phyloP scores from a whole-genome alignment of 331 rosid genomes.

The Acacia pycnantha region DNA sequence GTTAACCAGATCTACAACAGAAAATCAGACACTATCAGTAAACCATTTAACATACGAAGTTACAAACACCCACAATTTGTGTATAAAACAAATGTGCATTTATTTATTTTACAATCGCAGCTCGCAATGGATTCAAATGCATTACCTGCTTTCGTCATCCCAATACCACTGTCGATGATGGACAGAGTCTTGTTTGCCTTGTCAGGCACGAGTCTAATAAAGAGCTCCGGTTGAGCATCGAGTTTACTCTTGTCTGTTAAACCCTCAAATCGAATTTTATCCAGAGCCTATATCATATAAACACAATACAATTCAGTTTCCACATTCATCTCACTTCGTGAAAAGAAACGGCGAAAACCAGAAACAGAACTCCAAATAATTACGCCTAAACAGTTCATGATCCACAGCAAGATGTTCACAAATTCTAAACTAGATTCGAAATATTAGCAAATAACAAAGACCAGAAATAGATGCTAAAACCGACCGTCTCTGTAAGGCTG shows the following conservation, averaged over 20 bases:
- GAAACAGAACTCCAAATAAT: background rate
- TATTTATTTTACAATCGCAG: background rate
- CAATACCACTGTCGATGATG: slow-evolving; percentile 57
- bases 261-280: slow-evolving; percentile 58
- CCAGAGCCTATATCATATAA: slow-evolving; percentile 42
- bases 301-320: background rate
- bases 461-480: background rate
- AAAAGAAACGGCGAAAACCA: background rate
- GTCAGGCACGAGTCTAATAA: slow-evolving; percentile 57
- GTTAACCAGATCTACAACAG: slow-evolving; percentile 52
- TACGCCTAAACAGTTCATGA: background rate
- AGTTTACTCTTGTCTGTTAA: slow-evolving; percentile 57
- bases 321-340: background rate
- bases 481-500: background rate
- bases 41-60: too few species aligned
- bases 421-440: background rate
- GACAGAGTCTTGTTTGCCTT: slow-evolving; percentile 52
- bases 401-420: background rate
- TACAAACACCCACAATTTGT: background rate
- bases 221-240: slow-evolving; percentile 58
- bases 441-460: too few species aligned
- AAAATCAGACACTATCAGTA: background rate
- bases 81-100: background rate
- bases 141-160: slow-evolving; percentile 64
- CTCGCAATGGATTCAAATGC: background rate